Base-by-base conservation (phyloP, 176 grass and related monocot genomes). In the Tillandsia leiboldiana region DNA sequence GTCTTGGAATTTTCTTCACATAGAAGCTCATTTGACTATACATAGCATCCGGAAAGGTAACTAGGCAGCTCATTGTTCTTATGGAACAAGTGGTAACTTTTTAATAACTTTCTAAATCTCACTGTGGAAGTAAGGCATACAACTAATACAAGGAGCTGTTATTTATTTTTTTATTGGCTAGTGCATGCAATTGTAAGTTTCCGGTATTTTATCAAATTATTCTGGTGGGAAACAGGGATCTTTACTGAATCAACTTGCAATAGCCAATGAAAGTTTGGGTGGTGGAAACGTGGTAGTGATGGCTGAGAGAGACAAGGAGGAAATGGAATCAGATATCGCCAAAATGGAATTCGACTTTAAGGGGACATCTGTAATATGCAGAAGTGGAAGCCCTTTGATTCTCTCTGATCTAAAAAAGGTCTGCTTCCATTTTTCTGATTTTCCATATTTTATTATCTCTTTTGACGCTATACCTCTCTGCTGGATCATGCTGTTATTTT, bases 281-380 rank as follows among this genome's bases (percentile, higher is more conserved):
- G 83, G 88, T 73, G 88, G 88, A 18, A 84, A 73, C 67, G 86
- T 91, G 8, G 88, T 91, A 18, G 83, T 91, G 67, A 91, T 91
- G 88, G 83, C 84, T 66, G 88, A 91, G 74, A 86, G 71, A 72
- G 81, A 91, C 74, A 91, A 91, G 74, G 88, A 91, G 78, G 83
- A 91, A 84, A 91, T 91, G 88, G 88, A 91, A 84, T 71, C 84
- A 71, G 88, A 91, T 51, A 91, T 91, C 81, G 78, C 75, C 64
- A 91, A 91, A 87, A 91, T 91, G 88, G 88, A 91, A 81, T 91
- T 91, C 81, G 71, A 91, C 58, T 70, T 87, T 59, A 91, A 87
- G 83, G 88, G 88, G 77, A 91, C 88, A 70, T 76, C 88, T 47
- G 78, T 91, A 83, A 91, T 91, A 75, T 91, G 88, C 64, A 87